Percentiles rank a stretch among this genome's conserved stretches.
Evolutionary conservation across 2,329 filamentous ascomycete species (phyloP).

Genomic region (Epichloe hybrida): DNA sequence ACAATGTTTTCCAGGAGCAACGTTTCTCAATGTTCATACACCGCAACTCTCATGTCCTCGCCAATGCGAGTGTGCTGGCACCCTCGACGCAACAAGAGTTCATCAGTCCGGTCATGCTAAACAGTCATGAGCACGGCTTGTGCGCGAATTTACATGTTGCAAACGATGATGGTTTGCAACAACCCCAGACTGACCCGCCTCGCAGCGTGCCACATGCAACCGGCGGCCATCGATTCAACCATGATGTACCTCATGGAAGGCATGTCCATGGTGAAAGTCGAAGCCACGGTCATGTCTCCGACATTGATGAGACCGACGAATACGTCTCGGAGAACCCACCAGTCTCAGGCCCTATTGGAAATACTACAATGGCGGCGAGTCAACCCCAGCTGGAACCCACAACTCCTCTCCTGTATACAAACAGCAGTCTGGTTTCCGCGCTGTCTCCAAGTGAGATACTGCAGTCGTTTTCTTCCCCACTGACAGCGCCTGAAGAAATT

Average conservation of each 20-base stretch:
- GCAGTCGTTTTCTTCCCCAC: background rate
- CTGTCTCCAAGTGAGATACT: background rate
- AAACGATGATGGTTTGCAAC: background rate
- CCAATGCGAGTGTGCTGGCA: background rate
- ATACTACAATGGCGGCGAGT: background rate
- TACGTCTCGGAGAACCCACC: background rate
- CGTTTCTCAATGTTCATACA: background rate
- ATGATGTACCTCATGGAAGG: background rate
- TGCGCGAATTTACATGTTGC: background rate
- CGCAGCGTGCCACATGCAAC: background rate
- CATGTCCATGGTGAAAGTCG: background rate
- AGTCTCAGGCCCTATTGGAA: background rate
- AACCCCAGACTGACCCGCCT: background rate
- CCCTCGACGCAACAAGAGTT: background rate
- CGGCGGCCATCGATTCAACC: background rate
- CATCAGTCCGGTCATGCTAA: background rate
- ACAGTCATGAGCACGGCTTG: background rate
- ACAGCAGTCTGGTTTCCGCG: background rate
- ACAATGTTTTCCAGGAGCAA: background rate
- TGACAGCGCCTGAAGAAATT: background rate
- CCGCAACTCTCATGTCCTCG: background rate
- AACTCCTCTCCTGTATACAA: background rate
- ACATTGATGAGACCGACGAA: background rate
- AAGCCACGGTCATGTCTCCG: background rate
- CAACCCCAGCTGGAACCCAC: background rate